phyloP scores from a whole-genome alignment of 176 grass and related monocot genomes.

The Paspalum notatum region DNA sequence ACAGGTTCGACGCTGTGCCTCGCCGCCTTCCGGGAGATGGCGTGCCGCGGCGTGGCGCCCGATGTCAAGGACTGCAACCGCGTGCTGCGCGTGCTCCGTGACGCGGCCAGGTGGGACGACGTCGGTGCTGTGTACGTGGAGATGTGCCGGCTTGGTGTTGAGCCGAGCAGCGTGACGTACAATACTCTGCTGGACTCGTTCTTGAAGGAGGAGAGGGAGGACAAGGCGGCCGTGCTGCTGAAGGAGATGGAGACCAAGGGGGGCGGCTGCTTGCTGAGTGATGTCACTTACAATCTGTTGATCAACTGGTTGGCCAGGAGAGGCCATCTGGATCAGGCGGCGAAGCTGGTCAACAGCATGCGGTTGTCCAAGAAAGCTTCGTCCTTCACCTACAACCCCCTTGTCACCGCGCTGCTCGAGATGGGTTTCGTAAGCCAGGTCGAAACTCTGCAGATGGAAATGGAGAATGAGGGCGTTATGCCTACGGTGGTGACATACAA shows the following conservation, averaged over 20 bases:
- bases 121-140: constrained; percentile 30
- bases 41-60: constrained; percentile 37
- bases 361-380: constrained; percentile 42
- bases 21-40: constrained; percentile 59
- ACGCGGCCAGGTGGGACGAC: constrained; percentile 45
- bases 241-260: constrained; percentile 49
- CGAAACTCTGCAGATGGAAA: constrained; percentile 49
- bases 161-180: constrained; percentile 61
- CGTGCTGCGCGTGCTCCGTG: constrained; percentile 49
- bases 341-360: constrained; percentile 57
- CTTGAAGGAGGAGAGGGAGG: constrained; percentile 54
- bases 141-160: constrained; percentile 47
- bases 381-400: constrained; percentile 60
- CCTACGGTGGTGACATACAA: constrained; percentile 59
- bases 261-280: constrained; percentile 48
- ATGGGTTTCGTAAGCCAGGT: constrained; percentile 52
- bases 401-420: constrained; percentile 53
- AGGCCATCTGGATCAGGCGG: constrained; percentile 52
- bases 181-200: constrained; percentile 72
- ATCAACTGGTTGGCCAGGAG: constrained; percentile 57
- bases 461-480: constrained; percentile 38
- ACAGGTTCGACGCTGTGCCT: constrained; percentile 54
- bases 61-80: constrained; percentile 58
- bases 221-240: constrained; percentile 50
- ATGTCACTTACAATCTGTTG: constrained; percentile 65